phyloP scores from a whole-genome alignment of 306 rosid species.

The Styphnolobium japonicum region DNA sequence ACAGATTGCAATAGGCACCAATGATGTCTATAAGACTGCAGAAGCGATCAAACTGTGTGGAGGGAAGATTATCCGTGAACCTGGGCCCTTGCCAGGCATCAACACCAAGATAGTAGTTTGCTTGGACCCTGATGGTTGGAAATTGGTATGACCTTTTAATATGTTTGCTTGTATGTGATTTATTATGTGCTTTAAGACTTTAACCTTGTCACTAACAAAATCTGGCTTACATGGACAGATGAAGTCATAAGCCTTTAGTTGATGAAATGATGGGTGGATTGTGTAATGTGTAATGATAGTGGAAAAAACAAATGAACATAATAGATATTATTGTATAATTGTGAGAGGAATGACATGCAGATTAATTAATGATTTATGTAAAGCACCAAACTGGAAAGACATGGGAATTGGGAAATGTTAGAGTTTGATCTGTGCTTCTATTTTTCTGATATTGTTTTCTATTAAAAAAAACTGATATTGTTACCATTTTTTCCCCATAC shows the following conservation, averaged over 20 bases:
- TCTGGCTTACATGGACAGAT: not conserved
- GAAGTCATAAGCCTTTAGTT: not conserved
- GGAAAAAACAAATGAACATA: not conserved
- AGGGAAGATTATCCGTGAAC: slow-evolving; percentile 84
- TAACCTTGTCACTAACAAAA: not conserved
- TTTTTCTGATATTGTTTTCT: not conserved
- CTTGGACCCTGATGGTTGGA: slow-evolving; percentile 97
- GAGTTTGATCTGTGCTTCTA: not conserved
- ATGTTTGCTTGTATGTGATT: slow-evolving; percentile 16
- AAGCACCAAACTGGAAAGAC: not conserved
- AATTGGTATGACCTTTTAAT: slow-evolving; percentile 56
- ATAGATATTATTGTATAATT: not conserved
- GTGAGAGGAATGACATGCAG: not conserved
- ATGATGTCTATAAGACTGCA: slow-evolving; percentile 85
- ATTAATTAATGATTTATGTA: not conserved
- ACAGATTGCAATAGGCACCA: slow-evolving; percentile 89
- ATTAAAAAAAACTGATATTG: not conserved
- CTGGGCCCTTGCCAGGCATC: slow-evolving; percentile 91
- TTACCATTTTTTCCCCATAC: not conserved
- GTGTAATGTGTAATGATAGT: not conserved
- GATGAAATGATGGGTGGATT: not conserved
- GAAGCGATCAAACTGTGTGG: slow-evolving; percentile 76
- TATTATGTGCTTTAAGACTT: not conserved
- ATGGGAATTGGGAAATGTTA: not conserved
- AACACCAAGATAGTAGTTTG: slow-evolving; percentile 90